A percentile compares a stretch with the other conserved stretches of the same genome.
These are phyloP conservation scores for Cyclostephanos tholiformis DNA, from an alignment of 108 stramenopile species.

Conservation along the genomic window DNA sequence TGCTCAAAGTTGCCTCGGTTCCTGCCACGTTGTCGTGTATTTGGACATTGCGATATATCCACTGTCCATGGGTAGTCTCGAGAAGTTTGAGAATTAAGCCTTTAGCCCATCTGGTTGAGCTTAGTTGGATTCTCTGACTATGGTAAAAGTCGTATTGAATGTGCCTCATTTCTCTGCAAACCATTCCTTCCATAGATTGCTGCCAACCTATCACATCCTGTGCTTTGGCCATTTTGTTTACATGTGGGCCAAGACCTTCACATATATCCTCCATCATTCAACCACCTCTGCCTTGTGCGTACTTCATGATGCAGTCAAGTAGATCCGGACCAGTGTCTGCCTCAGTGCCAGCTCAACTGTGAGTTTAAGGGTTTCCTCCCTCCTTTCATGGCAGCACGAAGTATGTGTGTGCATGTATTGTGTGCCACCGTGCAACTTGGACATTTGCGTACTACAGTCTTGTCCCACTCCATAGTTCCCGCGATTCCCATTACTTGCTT, in stretches of 20 bases:
- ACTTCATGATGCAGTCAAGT: not conserved
- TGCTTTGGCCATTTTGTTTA: not conserved
- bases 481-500: conserved; percentile 21
- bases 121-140: too few relatives aligned
- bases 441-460: not conserved
- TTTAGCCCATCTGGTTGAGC: too few relatives aligned
- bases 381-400: not conserved
- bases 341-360: not conserved
- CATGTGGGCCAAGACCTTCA: too few relatives aligned
- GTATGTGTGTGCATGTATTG: conserved; percentile 7
- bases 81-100: too few relatives aligned
- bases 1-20: too few relatives aligned
- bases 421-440: not conserved
- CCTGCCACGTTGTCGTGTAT: too few relatives aligned
- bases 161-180: not conserved
- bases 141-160: too few relatives aligned
- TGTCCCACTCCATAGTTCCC: not conserved
- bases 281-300: not conserved
- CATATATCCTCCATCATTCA: not conserved
- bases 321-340: not conserved
- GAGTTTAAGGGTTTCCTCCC: not conserved
- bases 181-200: conserved; percentile 24
- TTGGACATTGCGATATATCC: too few relatives aligned
- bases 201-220: conserved; percentile 25
- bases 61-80: not conserved